phyloP scores from a whole-genome alignment of 805 yeast species.

The Starmerella sirachaensis region DNA sequence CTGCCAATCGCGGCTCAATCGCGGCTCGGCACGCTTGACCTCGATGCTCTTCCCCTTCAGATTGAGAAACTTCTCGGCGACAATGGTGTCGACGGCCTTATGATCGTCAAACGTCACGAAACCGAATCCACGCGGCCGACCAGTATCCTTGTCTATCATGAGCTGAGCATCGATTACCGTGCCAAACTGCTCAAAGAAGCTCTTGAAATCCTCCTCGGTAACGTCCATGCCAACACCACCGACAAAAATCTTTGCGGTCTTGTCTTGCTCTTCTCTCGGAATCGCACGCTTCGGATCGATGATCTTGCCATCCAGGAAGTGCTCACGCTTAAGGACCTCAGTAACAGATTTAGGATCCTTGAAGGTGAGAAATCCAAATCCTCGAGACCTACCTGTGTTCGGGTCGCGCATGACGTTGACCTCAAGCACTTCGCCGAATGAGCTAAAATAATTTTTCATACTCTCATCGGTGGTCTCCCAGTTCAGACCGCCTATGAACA shows the following conservation, averaged over 20 bases:
- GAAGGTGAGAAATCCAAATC: conserved; percentile 89
- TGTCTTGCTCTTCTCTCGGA: conserved; percentile 94
- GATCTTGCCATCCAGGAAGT: conserved; percentile 84
- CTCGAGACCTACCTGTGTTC: conserved; percentile 78
- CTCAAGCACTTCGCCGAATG: conserved; percentile 81
- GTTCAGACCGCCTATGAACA: conserved; percentile 93
- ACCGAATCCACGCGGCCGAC: conserved; percentile 94
- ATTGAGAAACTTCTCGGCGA: conserved; percentile 66
- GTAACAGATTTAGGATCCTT: conserved; percentile 71
- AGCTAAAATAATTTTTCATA: conserved; percentile 65
- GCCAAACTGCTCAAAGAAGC: conserved; percentile 78
- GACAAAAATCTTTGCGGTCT: conserved; percentile 90
- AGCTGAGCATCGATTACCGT: conserved; percentile 88
- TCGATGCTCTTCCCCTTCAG: conserved; percentile 62
- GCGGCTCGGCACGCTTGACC: conserved; percentile 36
- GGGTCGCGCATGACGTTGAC: conserved; percentile 88
- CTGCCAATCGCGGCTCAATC: conserved; percentile 23
- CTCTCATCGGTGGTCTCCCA: conserved; percentile 96
- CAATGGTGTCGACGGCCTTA: conserved; percentile 81
- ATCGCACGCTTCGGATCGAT: conserved; percentile 97
- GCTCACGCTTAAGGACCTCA: conserved; percentile 74
- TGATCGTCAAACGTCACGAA: conserved; percentile 92
- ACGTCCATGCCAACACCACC: conserved; percentile 95
- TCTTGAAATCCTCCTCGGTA: conserved; percentile 78
- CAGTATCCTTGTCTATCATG: conserved; percentile 95